A percentile compares a stretch with the other conserved stretches of the same genome.
Conservation (phyloP, 2,329 filamentous ascomycete genomes). For the Ophiostoma sp. region DNA sequence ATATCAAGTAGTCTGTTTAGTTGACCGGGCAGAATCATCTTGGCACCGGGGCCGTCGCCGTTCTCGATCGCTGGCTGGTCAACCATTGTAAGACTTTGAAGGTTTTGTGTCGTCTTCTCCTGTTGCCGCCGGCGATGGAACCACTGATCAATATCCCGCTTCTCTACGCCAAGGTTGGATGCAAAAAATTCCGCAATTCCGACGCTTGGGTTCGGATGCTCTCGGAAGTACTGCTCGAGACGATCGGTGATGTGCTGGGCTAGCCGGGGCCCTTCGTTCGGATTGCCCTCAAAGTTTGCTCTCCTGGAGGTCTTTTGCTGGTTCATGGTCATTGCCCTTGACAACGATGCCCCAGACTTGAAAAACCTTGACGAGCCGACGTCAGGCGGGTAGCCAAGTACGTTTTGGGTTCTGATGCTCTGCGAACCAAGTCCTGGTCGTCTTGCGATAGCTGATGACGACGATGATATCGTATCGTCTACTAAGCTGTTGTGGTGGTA, state of each 20-base stretch:
- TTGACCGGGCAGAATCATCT: slow-evolving; percentile 49
- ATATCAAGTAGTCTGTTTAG: slow-evolving; percentile 48
- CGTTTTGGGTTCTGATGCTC: slow-evolving; percentile 1
- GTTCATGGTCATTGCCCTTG: slow-evolving; percentile 41
- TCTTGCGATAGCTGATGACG: not conserved
- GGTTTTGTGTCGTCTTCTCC: slow-evolving; percentile 41
- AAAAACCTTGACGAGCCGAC: slow-evolving; percentile 20
- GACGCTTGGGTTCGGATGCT: slow-evolving; percentile 44
- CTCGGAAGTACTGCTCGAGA: slow-evolving; percentile 49
- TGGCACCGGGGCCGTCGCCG: slow-evolving; percentile 31
- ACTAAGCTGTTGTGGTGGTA: not conserved
- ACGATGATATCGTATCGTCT: not conserved
- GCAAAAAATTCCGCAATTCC: slow-evolving; percentile 49
- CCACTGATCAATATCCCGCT: slow-evolving; percentile 47
- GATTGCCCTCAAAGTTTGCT: slow-evolving; percentile 35
- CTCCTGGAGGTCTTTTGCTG: slow-evolving; percentile 40
- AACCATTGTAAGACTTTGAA: slow-evolving; percentile 42
- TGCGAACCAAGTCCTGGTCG: not conserved
- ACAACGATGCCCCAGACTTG: slow-evolving; percentile 9
- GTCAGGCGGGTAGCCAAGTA: slow-evolving; percentile 22
- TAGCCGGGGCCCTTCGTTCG: slow-evolving; percentile 42
- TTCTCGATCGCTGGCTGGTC: slow-evolving; percentile 30
- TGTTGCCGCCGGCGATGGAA: slow-evolving; percentile 50
- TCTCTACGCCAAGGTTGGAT: slow-evolving; percentile 49
- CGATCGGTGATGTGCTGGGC: slow-evolving; percentile 46